Evolutionary conservation across 331 rosid species (phyloP).

Genomic region (Quercus phellos): DNA sequence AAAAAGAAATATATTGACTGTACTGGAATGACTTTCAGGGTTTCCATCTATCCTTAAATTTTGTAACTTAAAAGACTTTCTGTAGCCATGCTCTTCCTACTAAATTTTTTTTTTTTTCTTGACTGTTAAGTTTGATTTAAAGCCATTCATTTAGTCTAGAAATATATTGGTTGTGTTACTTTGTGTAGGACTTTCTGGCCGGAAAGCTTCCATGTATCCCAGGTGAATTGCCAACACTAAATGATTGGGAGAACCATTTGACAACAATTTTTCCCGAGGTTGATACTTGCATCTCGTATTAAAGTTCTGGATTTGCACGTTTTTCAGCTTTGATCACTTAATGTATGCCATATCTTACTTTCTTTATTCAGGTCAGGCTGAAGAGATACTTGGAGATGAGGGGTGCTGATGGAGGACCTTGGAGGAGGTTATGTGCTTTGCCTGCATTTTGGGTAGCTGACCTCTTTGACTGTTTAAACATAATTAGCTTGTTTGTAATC

Average conservation of each 20-base stretch:
- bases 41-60: constrained; percentile 51
- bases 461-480: constrained; percentile 10
- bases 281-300: constrained; percentile 17
- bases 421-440: constrained; percentile 98
- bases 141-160: constrained; percentile 9
- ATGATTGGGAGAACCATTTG: constrained; percentile 93
- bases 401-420: constrained; percentile 99
- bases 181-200: constrained; percentile 76
- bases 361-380: constrained; percentile 57
- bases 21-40: constrained; percentile 96
- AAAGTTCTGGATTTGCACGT: constrained; percentile 5
- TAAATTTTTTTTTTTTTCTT: constrained; percentile 2
- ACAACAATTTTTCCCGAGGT: constrained; percentile 94
- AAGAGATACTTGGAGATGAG: constrained; percentile 83
- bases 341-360: constrained; percentile 14
- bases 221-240: constrained; percentile 82
- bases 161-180: constrained; percentile 2
- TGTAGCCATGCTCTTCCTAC: constrained; percentile 16
- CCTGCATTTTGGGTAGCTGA: constrained; percentile 93
- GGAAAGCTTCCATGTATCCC: constrained; percentile 83
- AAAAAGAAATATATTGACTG: constrained; percentile 73
- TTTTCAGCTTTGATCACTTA: constrained; percentile 14
- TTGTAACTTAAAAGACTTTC: constrained; percentile 32
- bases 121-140: background rate
- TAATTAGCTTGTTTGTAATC: background rate